Evolutionary conservation across 1,139 yeast species (phyloP).

Genomic region (Candida pseudoviswanathii): DNA sequence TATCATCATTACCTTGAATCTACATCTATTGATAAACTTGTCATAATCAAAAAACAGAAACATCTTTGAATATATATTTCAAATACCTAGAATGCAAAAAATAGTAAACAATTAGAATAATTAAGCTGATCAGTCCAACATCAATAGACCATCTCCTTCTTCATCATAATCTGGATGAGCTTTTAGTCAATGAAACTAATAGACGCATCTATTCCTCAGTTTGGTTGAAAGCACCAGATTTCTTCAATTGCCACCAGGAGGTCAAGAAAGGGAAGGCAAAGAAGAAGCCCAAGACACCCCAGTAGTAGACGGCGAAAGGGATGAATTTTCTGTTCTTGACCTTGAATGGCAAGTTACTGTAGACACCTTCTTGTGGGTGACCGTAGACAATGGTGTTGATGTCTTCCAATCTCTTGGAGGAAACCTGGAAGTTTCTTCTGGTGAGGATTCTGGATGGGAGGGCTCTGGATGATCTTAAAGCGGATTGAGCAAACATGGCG

Average conservation of each 20-base stretch:
- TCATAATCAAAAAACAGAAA: neutral
- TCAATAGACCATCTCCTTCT: neutral
- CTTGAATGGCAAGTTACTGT: constrained; percentile 91
- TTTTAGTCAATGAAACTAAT: no score
- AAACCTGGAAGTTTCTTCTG: constrained; percentile 43
- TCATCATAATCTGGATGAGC: neutral
- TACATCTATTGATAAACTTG: no score
- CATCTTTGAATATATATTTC: constrained; percentile 3
- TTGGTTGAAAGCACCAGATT: constrained; percentile 60
- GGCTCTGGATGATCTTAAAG: constrained; percentile 36
- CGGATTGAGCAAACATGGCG: constrained; percentile 23
- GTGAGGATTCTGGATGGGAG: constrained; percentile 15
- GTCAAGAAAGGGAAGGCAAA: constrained; percentile 69
- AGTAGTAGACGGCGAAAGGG: constrained; percentile 81
- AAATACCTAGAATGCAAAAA: constrained; percentile 2
- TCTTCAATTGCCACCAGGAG: constrained; percentile 69
- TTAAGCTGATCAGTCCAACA: neutral
- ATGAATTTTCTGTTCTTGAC: constrained; percentile 83
- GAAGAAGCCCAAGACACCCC: constrained; percentile 70
- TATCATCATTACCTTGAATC: neutral
- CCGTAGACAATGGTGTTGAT: constrained; percentile 36
- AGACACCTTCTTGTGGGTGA: constrained; percentile 73
- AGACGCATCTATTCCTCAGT: constrained; percentile 3
- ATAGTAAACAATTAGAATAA: neutral
- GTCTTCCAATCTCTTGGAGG: constrained; percentile 25